Conservation (phyloP, 2,329 filamentous ascomycete genomes). For the Fusarium subtropicale region DNA sequence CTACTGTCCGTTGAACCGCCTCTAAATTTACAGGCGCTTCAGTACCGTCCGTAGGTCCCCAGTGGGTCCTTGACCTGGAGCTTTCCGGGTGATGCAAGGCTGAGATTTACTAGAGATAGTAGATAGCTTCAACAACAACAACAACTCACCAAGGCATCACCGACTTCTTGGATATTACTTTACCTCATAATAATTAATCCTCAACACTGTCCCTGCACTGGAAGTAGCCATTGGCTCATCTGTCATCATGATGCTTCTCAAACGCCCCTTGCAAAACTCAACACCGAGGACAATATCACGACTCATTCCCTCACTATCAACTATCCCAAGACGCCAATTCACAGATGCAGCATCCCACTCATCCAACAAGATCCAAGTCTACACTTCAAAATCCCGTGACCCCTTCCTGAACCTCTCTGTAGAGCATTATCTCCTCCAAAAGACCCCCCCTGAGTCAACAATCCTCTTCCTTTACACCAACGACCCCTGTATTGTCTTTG, state of each 20-base stretch:
- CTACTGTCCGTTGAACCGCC: slow-evolving; percentile 31
- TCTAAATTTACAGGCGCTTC: slow-evolving; percentile 7
- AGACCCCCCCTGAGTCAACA: slow-evolving; percentile 76
- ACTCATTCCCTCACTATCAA: slow-evolving; percentile 16
- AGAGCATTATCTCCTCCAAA: slow-evolving; percentile 88
- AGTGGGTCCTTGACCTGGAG: slow-evolving; percentile 3
- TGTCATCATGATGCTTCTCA: slow-evolving; percentile 24
- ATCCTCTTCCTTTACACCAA: slow-evolving; percentile 92
- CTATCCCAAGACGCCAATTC: slow-evolving; percentile 48
- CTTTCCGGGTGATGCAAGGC: slow-evolving; percentile 40
- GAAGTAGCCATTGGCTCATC: slow-evolving; percentile 1
- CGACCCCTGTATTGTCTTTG: slow-evolving; percentile 86
- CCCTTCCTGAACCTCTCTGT: slow-evolving; percentile 93
- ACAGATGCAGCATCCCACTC: slow-evolving; percentile 56
- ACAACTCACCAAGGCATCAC: slow-evolving; percentile 19
- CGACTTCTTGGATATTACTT: not conserved
- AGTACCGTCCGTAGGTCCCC: not conserved
- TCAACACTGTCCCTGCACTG: not conserved
- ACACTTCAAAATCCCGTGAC: slow-evolving; percentile 75
- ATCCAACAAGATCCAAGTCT: slow-evolving; percentile 71
- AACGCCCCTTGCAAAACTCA: slow-evolving; percentile 17
- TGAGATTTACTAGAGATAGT: slow-evolving; percentile 31
- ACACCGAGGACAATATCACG: slow-evolving; percentile 14
- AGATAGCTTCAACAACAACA: slow-evolving; percentile 38
- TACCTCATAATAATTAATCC: not conserved